phyloP scores from a whole-genome alignment of 2,329 filamentous ascomycete genomes.

The Clonostachys rosea region DNA sequence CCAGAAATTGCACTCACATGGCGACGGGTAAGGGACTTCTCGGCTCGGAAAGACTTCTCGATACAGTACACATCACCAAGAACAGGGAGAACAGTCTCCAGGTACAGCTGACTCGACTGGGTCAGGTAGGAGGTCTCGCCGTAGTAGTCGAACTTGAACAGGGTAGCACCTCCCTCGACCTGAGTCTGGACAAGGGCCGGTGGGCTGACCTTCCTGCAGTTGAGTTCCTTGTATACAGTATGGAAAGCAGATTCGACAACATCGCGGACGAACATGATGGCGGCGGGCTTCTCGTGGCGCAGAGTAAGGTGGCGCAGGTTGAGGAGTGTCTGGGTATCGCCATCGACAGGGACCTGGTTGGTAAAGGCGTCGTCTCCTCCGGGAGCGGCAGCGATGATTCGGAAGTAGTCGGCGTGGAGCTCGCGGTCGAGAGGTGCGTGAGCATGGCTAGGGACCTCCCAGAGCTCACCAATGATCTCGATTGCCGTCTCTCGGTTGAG shows the following conservation, averaged over 20 bases:
- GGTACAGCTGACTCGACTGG: conserved; percentile 94
- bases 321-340: conserved; percentile 55
- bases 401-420: conserved; percentile 86
- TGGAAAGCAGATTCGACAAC: conserved; percentile 78
- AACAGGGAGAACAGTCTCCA: conserved; percentile 88
- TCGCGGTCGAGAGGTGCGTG: conserved; percentile 82
- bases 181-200: conserved; percentile 93
- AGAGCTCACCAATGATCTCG: conserved; percentile 78
- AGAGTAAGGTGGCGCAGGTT: conserved; percentile 83
- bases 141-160: conserved; percentile 89
- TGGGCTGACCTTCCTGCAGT: conserved; percentile 78
- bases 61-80: conserved; percentile 97
- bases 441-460: conserved; percentile 70
- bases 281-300: conserved; percentile 77
- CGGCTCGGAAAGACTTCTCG: conserved; percentile 96
- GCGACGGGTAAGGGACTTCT: conserved; percentile 90
- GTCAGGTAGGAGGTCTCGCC: conserved; percentile 88
- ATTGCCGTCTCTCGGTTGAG: conserved; percentile 86
- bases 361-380: conserved; percentile 89
- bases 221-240: conserved; percentile 70
- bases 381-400: conserved; percentile 72
- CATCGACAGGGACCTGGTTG: conserved; percentile 56
- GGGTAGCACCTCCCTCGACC: conserved; percentile 86
- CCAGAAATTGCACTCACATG: conserved; percentile 40
- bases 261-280: conserved; percentile 82